Percentiles rank a stretch among this genome's conserved stretches.
phyloP scores from a whole-genome alignment of 2,329 filamentous ascomycete species.

The Paecilomyces formosus region DNA sequence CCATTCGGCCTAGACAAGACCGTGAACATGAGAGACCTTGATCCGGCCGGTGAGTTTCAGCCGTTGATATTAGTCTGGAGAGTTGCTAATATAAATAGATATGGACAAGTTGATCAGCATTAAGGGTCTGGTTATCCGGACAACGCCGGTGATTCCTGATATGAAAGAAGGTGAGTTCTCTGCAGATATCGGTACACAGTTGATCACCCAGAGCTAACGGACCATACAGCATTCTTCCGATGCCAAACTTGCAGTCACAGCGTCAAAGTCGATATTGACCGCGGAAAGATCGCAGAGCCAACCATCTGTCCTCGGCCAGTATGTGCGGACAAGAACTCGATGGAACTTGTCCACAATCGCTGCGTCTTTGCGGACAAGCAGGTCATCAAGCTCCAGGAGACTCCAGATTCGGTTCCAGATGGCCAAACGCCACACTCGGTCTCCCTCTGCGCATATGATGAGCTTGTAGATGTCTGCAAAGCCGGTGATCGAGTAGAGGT shows the following conservation, averaged over 20 bases:
- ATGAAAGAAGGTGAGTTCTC: slow-evolving; percentile 72
- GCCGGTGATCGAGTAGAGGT: slow-evolving; percentile 93
- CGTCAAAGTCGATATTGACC: slow-evolving; percentile 82
- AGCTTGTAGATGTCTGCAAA: slow-evolving; percentile 95
- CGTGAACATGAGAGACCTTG: slow-evolving; percentile 87
- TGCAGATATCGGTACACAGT: not conserved
- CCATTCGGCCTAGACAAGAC: slow-evolving; percentile 81
- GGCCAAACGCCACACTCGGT: slow-evolving; percentile 97
- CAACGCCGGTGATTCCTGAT: slow-evolving; percentile 93
- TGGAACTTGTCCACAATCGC: slow-evolving; percentile 97
- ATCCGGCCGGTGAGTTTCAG: slow-evolving; percentile 59
- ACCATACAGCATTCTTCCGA: slow-evolving; percentile 73
- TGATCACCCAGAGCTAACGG: slow-evolving; percentile 7
- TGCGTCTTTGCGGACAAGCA: slow-evolving; percentile 95
- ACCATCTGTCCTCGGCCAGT: slow-evolving; percentile 77
- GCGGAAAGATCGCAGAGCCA: slow-evolving; percentile 92
- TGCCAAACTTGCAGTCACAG: slow-evolving; percentile 91
- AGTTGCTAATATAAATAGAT: slow-evolving; percentile 44
- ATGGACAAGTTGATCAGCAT: slow-evolving; percentile 95
- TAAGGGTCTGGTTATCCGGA: slow-evolving; percentile 92
- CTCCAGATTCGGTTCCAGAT: slow-evolving; percentile 86
- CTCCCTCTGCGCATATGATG: slow-evolving; percentile 91
- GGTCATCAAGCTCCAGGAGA: slow-evolving; percentile 97
- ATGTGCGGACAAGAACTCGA: slow-evolving; percentile 83
- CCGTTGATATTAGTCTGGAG: not conserved